Evolutionary conservation across 768 basidiomycete genomes (phyloP), one percentile per base, ranked within the genome.

Genomic region (Lentinula raphanica): DNA sequence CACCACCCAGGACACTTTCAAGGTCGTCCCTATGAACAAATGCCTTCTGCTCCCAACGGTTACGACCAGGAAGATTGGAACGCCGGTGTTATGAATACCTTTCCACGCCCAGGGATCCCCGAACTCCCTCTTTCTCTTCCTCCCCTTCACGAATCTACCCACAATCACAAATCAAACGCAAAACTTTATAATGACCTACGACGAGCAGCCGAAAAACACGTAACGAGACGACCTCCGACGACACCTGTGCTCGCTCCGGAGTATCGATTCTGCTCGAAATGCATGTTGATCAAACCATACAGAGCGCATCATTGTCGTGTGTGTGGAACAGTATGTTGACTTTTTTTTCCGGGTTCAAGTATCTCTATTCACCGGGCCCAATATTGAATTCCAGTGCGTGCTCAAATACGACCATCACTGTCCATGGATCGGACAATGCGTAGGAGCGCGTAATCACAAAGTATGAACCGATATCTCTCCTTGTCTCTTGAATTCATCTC

Each of bases 341-440:
- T 13, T 35, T 53, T 32, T 13, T 8, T 25, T 15, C 38, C 19
- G 38, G 27, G n/a, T 28, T 23, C 21, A n/a, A n/a, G n/a, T n/a
- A n/a, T n/a, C n/a, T n/a, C n/a, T n/a, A n/a, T n/a, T n/a, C n/a
- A n/a, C n/a, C n/a, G n/a, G n/a, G n/a, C n/a, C n/a, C n/a, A n/a
- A n/a, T n/a, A n/a, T n/a, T n/a, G n/a, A n/a, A n/a, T n/a, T 46
- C 15, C 61, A 92, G 88, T 94, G 92, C 65, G 77, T 94, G 5
- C 68, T 94, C 48, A 87, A 84, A 68, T 94, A 86, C 63, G 92
- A 94, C 66, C 92, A 94, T 71, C 92, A 94, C 66, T 94, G 92
- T 72, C 92, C 92, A 50, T 94, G 94, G 94, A 87, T 98, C 54
- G 94, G 94, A 11, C 91, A 94, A 66, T 98, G 94, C 63, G 92